Conservation (phyloP, 257 asterid genomes). For the Haberlea rhodopensis region DNA sequence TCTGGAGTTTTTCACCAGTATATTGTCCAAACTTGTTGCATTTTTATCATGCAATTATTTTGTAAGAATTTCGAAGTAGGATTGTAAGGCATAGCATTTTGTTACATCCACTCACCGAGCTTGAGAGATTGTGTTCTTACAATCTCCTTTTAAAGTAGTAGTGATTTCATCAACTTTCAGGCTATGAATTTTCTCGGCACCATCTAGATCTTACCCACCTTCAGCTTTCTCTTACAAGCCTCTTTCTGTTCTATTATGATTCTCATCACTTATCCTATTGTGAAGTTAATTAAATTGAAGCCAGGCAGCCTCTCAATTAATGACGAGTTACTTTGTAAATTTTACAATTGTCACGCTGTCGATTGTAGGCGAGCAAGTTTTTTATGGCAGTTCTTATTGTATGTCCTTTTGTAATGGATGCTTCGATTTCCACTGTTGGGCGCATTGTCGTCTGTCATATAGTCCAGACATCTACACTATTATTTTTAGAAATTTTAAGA, state of each 20-base stretch:
- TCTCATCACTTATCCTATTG: background rate
- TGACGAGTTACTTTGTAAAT: background rate
- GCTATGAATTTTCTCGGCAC: background rate
- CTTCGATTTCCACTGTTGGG: background rate
- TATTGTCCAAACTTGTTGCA: background rate
- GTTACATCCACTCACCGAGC: background rate
- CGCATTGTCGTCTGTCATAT: slow-evolving; percentile 10
- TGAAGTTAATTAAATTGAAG: slow-evolving; percentile 5
- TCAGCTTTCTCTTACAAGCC: background rate
- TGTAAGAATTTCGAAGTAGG: background rate
- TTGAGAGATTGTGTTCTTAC: slow-evolving; percentile 4
- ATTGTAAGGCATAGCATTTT: background rate
- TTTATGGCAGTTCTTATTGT: slow-evolving; percentile 2
- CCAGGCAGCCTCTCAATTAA: slow-evolving; percentile 11
- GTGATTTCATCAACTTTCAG: background rate
- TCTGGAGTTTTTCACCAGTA: slow-evolving; percentile 14
- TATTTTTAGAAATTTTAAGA: background rate
- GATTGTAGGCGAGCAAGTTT: background rate
- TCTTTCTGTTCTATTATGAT: slow-evolving; percentile 2
- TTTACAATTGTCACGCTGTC: slow-evolving; percentile 2
- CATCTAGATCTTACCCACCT: background rate
- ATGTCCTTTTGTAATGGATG: slow-evolving; percentile 2
- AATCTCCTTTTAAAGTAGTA: background rate
- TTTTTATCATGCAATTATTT: background rate
- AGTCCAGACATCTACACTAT: background rate